Evolutionary conservation across 2,329 filamentous ascomycete genomes (phyloP).

Genomic region (Rhynchosporium graminicola): DNA sequence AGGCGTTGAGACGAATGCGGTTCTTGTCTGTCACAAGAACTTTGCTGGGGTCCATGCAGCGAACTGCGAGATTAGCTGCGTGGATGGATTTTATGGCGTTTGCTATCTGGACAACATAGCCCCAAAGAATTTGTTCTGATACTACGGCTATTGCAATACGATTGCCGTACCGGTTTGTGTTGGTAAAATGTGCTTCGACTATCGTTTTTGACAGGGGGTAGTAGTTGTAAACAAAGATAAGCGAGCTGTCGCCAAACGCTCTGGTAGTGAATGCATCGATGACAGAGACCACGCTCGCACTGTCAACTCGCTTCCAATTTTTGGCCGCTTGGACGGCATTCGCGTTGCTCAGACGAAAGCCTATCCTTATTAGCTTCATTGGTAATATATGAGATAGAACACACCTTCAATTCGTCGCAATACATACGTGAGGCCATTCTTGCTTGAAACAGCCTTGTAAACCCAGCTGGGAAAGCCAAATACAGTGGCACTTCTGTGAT

Average conservation of each 20-base stretch:
- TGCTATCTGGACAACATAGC: conserved; percentile 87
- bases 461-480: conserved; percentile 93
- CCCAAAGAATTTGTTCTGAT: conserved; percentile 79
- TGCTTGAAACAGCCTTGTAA: conserved; percentile 88
- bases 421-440: conserved; percentile 86
- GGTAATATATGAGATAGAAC: conserved; percentile 14
- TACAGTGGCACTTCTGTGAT: conserved; percentile 73
- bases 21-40: conserved; percentile 89
- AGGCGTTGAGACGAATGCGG: conserved; percentile 83
- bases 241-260: conserved; percentile 90
- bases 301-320: conserved; percentile 84
- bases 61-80: conserved; percentile 74
- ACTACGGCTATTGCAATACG: conserved; percentile 46
- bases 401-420: conserved; percentile 80
- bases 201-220: conserved; percentile 89
- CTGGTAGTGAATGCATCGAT: conserved; percentile 93
- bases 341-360: conserved; percentile 85
- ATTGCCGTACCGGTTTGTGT: conserved; percentile 42
- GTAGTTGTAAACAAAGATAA: conserved; percentile 93
- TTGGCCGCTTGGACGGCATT: conserved; percentile 84
- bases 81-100: conserved; percentile 89
- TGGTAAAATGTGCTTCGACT: conserved; percentile 72
- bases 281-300: conserved; percentile 79
- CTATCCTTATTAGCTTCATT: conserved; percentile 43
- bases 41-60: conserved; percentile 84